Conservation (phyloP, 208 protist genomes). For the Tritrichomonas foetus region DNA sequence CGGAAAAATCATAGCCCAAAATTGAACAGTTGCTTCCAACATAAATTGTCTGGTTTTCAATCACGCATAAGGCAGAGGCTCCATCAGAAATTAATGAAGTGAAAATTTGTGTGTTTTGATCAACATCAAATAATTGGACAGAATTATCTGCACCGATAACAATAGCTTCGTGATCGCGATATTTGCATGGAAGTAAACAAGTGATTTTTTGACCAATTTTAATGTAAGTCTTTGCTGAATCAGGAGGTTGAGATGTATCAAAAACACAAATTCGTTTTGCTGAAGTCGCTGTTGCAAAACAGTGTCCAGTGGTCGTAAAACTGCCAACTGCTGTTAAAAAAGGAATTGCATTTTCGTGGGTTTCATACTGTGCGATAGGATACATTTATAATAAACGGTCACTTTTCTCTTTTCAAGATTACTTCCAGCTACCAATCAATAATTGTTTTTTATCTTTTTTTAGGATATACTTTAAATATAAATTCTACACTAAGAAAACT, state of each 20-base stretch:
- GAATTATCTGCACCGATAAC: slow-evolving; percentile 29
- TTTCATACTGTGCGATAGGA: slow-evolving; percentile 28
- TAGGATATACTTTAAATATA: background rate
- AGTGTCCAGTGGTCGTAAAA: background rate
- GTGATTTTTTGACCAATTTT: slow-evolving; percentile 37
- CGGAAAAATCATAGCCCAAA: background rate
- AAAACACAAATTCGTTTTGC: background rate
- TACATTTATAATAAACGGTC: background rate
- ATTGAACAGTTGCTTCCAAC: slow-evolving; percentile 9
- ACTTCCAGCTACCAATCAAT: background rate
- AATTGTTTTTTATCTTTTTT: background rate
- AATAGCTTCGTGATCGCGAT: background rate
- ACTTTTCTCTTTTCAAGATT: background rate
- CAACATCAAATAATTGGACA: background rate
- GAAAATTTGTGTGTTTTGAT: slow-evolving; percentile 26
- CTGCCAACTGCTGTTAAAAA: background rate
- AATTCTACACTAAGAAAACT: no score
- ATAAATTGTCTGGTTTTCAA: background rate
- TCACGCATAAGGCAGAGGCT: background rate
- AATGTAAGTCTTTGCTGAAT: background rate
- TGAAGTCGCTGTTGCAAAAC: background rate
- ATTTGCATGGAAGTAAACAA: background rate
- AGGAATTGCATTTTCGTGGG: background rate
- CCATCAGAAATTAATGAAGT: background rate
- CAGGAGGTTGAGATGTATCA: background rate